Percentiles rank a stretch among this genome's conserved stretches.
phyloP scores from a whole-genome alignment of 2,329 filamentous ascomycete species.

The Botrytis elliptica region DNA sequence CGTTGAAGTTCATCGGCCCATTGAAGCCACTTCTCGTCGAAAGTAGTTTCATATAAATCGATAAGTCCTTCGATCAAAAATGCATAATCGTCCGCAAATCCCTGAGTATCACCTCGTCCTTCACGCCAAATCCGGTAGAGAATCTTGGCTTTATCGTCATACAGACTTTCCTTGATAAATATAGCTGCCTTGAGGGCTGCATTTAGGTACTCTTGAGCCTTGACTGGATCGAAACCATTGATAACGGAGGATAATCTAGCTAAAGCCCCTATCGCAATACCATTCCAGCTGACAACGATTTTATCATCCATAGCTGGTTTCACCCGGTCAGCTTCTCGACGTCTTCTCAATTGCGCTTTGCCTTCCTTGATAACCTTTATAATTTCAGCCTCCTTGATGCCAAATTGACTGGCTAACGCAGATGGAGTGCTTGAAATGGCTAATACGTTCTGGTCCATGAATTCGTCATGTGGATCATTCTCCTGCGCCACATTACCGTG shows the following conservation, averaged over 20 bases:
- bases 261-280: conserved; percentile 81
- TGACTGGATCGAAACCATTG: conserved; percentile 55
- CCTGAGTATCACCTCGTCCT: conserved; percentile 61
- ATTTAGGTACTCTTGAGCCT: conserved; percentile 59
- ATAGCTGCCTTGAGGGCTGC: conserved; percentile 66
- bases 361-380: conserved; percentile 65
- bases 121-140: conserved; percentile 75
- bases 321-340: conserved; percentile 72
- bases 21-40: conserved; percentile 69
- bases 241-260: conserved; percentile 71
- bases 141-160: conserved; percentile 59
- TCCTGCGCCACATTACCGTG: conserved; percentile 83
- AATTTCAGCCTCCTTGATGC: conserved; percentile 67
- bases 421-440: conserved; percentile 65
- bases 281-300: conserved; percentile 84
- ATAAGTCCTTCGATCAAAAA: conserved; percentile 81
- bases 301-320: conserved; percentile 83
- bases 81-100: conserved; percentile 93
- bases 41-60: conserved; percentile 80
- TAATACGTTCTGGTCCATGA: conserved; percentile 89
- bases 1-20: conserved; percentile 82
- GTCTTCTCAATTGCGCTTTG: conserved; percentile 64
- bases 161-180: conserved; percentile 74
- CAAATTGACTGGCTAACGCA: conserved; percentile 73
- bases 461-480: conserved; percentile 88